Evolutionary conservation across 1,284 basidiomycete species (phyloP).

Genomic region (Tilletia walkeri): DNA sequence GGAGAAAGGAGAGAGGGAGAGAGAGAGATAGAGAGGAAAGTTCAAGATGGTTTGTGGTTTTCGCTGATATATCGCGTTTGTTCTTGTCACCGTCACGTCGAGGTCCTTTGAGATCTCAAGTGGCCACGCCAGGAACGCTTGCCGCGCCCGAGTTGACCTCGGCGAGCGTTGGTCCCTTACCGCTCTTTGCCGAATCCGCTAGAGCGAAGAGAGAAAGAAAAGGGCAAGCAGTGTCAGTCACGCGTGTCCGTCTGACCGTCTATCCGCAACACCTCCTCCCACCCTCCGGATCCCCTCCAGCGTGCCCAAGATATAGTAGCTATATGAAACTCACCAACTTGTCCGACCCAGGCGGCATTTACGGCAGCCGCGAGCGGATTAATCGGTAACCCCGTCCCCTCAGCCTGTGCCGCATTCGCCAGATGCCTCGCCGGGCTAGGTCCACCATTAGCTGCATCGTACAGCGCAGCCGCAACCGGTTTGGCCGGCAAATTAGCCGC

Average conservation of each 20-base stretch:
- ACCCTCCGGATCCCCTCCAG: not conserved
- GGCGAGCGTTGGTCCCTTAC: not conserved
- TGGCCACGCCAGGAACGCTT: not conserved
- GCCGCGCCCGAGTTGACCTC: constrained; percentile 4
- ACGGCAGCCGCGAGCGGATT: constrained; percentile 12
- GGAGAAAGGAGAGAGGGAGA: too few relatives aligned
- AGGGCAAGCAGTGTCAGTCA: not conserved
- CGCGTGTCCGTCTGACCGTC: not conserved
- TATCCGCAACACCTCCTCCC: not conserved
- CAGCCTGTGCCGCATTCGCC: constrained; percentile 23
- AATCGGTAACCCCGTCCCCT: constrained; percentile 13
- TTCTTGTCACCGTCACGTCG: too few relatives aligned
- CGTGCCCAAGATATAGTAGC: not conserved
- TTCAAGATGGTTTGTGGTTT: too few relatives aligned
- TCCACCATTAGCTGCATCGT: constrained; percentile 49
- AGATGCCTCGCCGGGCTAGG: constrained; percentile 43
- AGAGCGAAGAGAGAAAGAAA: not conserved
- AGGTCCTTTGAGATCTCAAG: not conserved
- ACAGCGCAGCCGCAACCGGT: constrained; percentile 47
- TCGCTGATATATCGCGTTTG: too few relatives aligned
- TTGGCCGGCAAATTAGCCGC: constrained; percentile 37
- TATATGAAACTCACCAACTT: not conserved
- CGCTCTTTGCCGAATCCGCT: constrained; percentile 6
- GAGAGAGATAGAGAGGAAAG: too few relatives aligned
- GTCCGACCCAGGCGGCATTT: constrained; percentile 6